Evolutionary conservation across 495 filamentous ascomycete genomes (phyloP), one percentile per base, ranked within the genome.

Genomic region (Penicillium canariense): DNA sequence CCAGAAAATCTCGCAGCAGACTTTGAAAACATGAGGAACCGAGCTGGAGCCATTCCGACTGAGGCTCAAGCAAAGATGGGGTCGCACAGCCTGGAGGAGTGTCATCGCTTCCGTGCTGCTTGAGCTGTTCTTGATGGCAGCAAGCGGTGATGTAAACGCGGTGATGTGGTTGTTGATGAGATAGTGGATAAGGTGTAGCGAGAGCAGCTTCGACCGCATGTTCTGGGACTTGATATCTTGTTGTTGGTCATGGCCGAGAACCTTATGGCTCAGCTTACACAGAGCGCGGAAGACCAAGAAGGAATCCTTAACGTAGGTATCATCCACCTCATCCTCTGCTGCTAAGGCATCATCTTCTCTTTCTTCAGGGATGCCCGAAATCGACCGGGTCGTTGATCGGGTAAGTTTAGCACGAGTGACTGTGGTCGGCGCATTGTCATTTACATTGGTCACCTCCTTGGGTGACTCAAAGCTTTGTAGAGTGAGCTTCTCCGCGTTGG

Each of bases 1-100:
- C 91, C 91, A 97, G 69, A 99, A 97, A 5, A 97, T 96, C 70
- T 97, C 95, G 62, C 91, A 96, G 71, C 88, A 90, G 28, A 96
- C 89, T 63, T 97, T 93, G 70, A 97, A 99, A 1, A 99, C 89
- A 57, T 81, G 81, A 51, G 87, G 87, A 25, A 96, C 90, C 3
- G 91, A 89, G 69, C 91, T 97, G 8, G 93, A 89, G 42, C 91
- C 95, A 68, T 99, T 99, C 31, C 94, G 84, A 30, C 90, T 96
- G 50, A 97, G 82, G 67, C 89, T 93, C 14, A 97, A 78, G 65
- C 95, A 96, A 11, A 99, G 82, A 68, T 97, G 96, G 62, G 96
- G 95, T 61, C 96, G 94, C 55, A 96, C 86, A 25, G 95, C 95
- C 65, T 96, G 90, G n/a, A 96, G 79, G 59, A 97, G 96, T 14